Evolutionary conservation across 495 filamentous ascomycete genomes (phyloP).

Genomic region (Hypoxylon fuscum): DNA sequence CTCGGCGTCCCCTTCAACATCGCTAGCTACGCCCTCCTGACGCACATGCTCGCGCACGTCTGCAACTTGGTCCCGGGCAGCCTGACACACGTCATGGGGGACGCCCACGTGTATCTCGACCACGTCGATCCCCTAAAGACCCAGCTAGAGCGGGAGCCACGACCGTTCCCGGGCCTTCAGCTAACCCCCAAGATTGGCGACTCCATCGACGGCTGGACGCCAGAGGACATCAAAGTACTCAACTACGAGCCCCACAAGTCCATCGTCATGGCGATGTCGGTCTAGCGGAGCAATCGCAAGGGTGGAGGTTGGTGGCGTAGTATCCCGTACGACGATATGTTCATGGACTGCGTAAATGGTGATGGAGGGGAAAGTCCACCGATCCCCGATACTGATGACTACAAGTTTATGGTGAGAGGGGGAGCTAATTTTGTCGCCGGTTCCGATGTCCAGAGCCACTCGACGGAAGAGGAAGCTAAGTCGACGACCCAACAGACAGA

Average conservation of each 20-base stretch:
- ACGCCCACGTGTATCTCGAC: constrained; percentile 93
- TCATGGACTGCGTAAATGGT: too few relatives aligned
- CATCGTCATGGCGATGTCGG: constrained; percentile 98
- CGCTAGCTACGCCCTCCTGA: constrained; percentile 89
- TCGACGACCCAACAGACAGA: too few relatives aligned
- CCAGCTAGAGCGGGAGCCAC: constrained; percentile 82
- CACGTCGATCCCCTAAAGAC: constrained; percentile 86
- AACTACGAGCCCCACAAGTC: constrained; percentile 90
- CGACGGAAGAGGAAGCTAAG: too few relatives aligned
- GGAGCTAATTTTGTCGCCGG: too few relatives aligned
- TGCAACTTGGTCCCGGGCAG: constrained; percentile 83
- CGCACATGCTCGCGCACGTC: constrained; percentile 91
- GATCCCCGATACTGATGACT: too few relatives aligned
- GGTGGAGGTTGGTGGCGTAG: neutral
- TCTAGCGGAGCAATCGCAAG: constrained; percentile 58
- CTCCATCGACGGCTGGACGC: constrained; percentile 83
- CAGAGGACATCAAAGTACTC: constrained; percentile 86
- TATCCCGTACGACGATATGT: too few relatives aligned
- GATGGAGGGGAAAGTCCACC: too few relatives aligned
- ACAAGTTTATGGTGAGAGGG: too few relatives aligned
- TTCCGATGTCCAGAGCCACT: too few relatives aligned
- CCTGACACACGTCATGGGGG: constrained; percentile 93
- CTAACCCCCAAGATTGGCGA: constrained; percentile 72
- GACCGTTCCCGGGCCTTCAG: constrained; percentile 79
- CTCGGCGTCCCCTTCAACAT: constrained; percentile 98